phyloP scores from a whole-genome alignment of 139 green algal species.

The Tetraselmis chui region DNA sequence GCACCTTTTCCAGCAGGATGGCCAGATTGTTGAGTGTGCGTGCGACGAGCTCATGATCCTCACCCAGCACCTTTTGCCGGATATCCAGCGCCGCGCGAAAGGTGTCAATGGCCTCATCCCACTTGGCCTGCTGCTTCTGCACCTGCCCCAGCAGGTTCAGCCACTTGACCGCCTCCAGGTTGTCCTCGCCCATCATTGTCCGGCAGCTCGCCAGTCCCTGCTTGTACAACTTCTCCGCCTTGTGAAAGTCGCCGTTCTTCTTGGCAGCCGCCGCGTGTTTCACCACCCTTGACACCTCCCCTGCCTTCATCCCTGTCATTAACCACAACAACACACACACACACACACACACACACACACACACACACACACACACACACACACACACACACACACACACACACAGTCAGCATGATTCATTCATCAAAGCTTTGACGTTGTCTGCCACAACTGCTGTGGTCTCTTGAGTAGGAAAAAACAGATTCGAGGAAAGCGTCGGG shows the following conservation, averaged over 20 bases:
- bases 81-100: conserved; percentile 1
- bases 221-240: neutral
- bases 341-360: too few relatives aligned
- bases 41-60: conserved; percentile 22
- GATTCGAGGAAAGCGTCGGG: too few relatives aligned
- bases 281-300: neutral
- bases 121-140: neutral
- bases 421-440: too few relatives aligned
- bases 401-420: too few relatives aligned
- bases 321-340: too few relatives aligned
- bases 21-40: conserved; percentile 29
- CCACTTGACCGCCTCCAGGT: conserved; percentile 24
- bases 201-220: conserved; percentile 16
- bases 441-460: too few relatives aligned
- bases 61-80: conserved; percentile 17
- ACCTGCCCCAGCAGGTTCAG: conserved; percentile 16
- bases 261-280: neutral
- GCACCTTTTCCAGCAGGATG: conserved; percentile 19
- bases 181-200: conserved; percentile 15
- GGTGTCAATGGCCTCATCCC: neutral
- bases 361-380: too few relatives aligned
- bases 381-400: too few relatives aligned
- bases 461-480: too few relatives aligned
- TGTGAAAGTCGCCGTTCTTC: conserved; percentile 1
- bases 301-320: neutral